Percentiles rank a stretch among this genome's conserved stretches.
These are phyloP conservation scores for Porpolomopsis calyptriformis DNA, from an alignment of 768 basidiomycete genomes.

Conservation along the genomic window DNA sequence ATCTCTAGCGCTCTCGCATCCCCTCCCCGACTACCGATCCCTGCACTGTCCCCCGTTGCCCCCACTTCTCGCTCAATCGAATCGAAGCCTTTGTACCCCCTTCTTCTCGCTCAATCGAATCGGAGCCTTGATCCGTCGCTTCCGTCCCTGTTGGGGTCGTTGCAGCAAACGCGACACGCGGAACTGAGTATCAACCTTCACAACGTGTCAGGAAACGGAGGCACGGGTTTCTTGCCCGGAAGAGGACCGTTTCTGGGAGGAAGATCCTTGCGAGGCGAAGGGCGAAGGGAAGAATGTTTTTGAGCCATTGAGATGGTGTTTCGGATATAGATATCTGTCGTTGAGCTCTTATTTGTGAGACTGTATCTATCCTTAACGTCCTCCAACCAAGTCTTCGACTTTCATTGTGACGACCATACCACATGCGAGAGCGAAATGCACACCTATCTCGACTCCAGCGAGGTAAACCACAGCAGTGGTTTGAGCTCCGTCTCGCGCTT, in stretches of 20 bases:
- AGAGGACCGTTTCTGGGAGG: constrained; percentile 4
- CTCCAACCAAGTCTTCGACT: too few species aligned
- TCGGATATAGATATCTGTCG: too few species aligned
- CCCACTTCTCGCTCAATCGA: too few species aligned
- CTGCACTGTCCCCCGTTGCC: neutral
- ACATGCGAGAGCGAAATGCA: too few species aligned
- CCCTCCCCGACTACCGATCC: neutral
- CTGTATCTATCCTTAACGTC: too few species aligned
- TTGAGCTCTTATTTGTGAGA: too few species aligned
- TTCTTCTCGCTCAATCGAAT: neutral
- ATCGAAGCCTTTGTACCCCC: neutral
- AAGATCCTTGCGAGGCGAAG: constrained; percentile 4
- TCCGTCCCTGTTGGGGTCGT: neutral
- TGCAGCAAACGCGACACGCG: constrained; percentile 3
- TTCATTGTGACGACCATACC: too few species aligned
- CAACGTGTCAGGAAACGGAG: constrained; percentile 6
- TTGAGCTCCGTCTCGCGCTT: too few species aligned
- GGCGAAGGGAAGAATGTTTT: constrained; percentile 5
- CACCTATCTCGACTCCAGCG: too few species aligned
- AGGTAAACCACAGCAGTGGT: too few species aligned
- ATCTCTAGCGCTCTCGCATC: too few species aligned
- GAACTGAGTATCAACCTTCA: constrained; percentile 5
- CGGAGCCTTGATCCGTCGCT: neutral
- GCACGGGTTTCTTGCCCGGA: constrained; percentile 7
- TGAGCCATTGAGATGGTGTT: constrained; percentile 2